Conservation (phyloP, 2,329 filamentous ascomycete species). For the Pseudodiploospora longispora region DNA sequence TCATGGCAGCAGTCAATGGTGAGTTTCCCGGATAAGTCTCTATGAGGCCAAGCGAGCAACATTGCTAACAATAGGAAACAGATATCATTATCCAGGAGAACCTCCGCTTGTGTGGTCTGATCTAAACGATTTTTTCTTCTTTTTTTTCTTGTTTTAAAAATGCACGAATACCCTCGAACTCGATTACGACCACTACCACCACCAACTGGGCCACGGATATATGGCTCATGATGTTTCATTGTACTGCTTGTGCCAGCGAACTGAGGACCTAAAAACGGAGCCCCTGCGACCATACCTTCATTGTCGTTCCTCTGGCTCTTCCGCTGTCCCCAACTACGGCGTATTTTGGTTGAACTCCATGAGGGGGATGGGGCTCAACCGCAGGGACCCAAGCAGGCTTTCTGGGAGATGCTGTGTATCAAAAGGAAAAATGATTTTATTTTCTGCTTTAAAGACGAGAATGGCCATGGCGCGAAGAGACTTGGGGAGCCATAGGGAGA, state of each 20-base stretch:
- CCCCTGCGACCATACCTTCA: constrained; percentile 2
- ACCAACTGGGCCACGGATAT: constrained; percentile 29
- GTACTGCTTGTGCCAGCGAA: constrained; percentile 22
- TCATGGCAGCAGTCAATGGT: constrained; percentile 99
- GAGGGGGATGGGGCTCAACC: constrained; percentile 14
- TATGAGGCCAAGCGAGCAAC: too few relatives aligned
- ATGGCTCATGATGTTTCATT: constrained; percentile 31
- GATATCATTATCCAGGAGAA: constrained; percentile 99
- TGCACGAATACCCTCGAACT: constrained; percentile 36
- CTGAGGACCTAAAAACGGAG: constrained; percentile 11
- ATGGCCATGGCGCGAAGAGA: constrained; percentile 11
- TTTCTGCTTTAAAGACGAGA: constrained; percentile 12
- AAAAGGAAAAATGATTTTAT: constrained; percentile 17
- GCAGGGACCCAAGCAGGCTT: constrained; percentile 20
- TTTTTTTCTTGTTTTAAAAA: constrained; percentile 16
- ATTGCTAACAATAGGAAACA: constrained; percentile 25
- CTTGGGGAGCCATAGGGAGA: constrained; percentile 1
- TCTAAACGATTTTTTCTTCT: constrained; percentile 52
- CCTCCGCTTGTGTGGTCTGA: constrained; percentile 90
- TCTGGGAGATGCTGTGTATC: constrained; percentile 24
- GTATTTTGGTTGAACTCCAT: constrained; percentile 7
- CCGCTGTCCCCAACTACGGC: constrained; percentile 3
- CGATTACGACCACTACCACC: constrained; percentile 29
- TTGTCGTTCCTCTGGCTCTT: constrained; percentile 6
- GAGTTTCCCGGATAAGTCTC: constrained; percentile 25